Evolutionary conservation across 2,329 filamentous ascomycete genomes (phyloP), one percentile per base, ranked within the genome.

Genomic region (Hypoxylon sp.): DNA sequence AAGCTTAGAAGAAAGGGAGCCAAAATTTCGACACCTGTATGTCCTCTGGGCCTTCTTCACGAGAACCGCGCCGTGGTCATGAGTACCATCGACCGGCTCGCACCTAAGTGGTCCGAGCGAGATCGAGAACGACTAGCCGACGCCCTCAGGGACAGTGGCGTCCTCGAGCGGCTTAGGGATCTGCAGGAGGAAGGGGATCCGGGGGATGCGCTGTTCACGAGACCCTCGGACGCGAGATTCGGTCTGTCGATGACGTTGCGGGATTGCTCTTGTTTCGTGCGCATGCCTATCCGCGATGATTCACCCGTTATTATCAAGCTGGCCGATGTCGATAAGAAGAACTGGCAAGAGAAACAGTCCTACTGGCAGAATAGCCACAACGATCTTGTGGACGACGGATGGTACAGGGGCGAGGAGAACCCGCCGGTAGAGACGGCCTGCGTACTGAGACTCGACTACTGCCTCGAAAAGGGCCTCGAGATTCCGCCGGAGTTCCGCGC

Each of bases 301-400:
- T 67, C 71, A 5, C 74, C 75, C 1, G 76, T 88, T 5, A 82
- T 86, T 58, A 83, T 87, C 44, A 87, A 90, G 56, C 83, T 96
- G 8, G 91, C 90, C 1, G 92, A 96, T 74, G 83, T 95, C 44
- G 92, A 96, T 78, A 84, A 91, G 72, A 96, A 96, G 80, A 89
- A 89, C 60, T 83, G 85, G 7, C 79, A 80, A 0, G 84, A 84
- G 55, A 94, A 95, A 76, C 81, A 88, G 59, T 81, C 82, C 45
- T 90, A 91, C 73, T 96, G 92, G 92, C 83, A 83, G 64, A 78
- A 80, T 14, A 83, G 85, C 45, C 92, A 96, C 77, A 77, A 78
- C 53, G 80, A 83, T 22, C 79, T 95, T 60, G 85, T 91, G 49
- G 79, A 86, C 1, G 87, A 84, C 11, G 91, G 90, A 14, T 95